Evolutionary conservation across 768 basidiomycete genomes (phyloP).

Genomic region (Podaxis sp.): DNA sequence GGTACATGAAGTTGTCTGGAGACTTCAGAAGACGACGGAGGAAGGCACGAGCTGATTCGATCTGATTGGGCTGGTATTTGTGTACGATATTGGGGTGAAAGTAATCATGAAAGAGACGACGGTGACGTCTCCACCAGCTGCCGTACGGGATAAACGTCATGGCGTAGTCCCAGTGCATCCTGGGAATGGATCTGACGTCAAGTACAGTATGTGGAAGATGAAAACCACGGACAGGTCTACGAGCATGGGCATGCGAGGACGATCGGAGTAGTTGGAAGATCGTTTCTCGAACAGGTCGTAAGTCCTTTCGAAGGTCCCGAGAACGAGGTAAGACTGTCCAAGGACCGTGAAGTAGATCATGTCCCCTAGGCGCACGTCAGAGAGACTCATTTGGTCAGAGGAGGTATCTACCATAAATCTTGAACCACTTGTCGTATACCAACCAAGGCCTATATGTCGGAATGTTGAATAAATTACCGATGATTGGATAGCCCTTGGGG

Average conservation of each 20-base stretch:
- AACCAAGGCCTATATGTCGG: constrained; percentile 24
- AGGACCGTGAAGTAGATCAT: constrained; percentile 47
- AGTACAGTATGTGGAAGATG: not conserved
- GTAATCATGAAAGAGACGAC: constrained; percentile 23
- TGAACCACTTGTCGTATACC: constrained; percentile 25
- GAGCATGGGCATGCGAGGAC: constrained; percentile 41
- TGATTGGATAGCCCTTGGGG: constrained; percentile 24
- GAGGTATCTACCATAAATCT: constrained; percentile 23
- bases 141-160: constrained; percentile 42
- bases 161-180: constrained; percentile 30
- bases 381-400: not conserved
- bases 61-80: constrained; percentile 3
- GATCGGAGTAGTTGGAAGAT: constrained; percentile 49
- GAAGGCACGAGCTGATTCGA: constrained; percentile 7
- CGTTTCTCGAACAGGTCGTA: constrained; percentile 53
- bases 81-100: constrained; percentile 13
- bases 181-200: not conserved
- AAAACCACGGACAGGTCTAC: constrained; percentile 37
- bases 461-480: constrained; percentile 26
- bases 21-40: constrained; percentile 35
- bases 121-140: constrained; percentile 39
- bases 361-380: constrained; percentile 32
- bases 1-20: constrained; percentile 33
- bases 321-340: constrained; percentile 23
- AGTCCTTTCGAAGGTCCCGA: constrained; percentile 25